Conservation (phyloP, 371 early-diverging fungal genomes). For the Capillidium heterosporum region DNA sequence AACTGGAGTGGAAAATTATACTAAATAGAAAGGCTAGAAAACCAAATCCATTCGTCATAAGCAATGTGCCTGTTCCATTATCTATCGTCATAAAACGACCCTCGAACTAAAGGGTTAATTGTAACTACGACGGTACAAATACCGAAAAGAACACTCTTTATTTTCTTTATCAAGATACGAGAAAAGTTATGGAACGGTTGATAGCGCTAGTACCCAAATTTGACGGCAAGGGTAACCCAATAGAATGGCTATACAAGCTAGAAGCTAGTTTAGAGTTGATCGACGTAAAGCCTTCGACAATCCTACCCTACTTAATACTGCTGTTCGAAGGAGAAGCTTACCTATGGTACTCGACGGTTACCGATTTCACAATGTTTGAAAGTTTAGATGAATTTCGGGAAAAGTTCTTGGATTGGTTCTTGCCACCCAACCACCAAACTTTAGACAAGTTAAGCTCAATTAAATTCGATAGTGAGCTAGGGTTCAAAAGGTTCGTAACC, state of each 20-base stretch:
- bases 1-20: too few relatives aligned
- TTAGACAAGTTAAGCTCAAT: neutral
- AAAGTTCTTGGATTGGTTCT: neutral
- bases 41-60: too few relatives aligned
- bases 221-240: neutral
- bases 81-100: too few relatives aligned
- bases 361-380: neutral
- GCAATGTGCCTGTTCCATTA: too few relatives aligned
- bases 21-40: too few relatives aligned
- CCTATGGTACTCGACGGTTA: neutral
- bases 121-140: too few relatives aligned
- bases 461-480: neutral
- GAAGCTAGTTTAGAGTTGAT: neutral
- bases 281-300: neutral
- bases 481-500: neutral
- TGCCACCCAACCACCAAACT: neutral
- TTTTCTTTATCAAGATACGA: too few relatives aligned
- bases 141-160: too few relatives aligned
- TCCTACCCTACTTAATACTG: neutral
- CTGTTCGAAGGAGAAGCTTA: neutral
- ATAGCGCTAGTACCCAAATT: neutral
- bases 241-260: constrained; percentile 2
- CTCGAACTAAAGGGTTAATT: too few relatives aligned
- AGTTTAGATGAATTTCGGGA: neutral
- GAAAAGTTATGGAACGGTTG: too few relatives aligned